A percentile compares a stretch with the other conserved stretches of the same genome.
These are phyloP conservation scores for Polytolypa hystricis DNA, from an alignment of 2,329 filamentous ascomycete species.

Conservation along the genomic window DNA sequence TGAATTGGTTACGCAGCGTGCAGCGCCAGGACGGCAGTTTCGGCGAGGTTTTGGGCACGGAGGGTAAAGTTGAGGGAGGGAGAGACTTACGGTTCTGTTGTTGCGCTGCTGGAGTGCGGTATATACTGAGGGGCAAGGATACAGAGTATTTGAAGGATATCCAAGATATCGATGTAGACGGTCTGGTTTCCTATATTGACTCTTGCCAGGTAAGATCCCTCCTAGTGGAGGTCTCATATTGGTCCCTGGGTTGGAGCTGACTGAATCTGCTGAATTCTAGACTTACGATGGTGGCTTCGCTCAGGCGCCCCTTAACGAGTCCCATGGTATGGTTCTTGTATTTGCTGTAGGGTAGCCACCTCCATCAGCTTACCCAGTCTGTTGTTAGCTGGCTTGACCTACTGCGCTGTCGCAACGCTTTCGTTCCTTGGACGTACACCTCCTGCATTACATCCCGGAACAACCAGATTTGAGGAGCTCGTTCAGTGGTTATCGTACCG, in stretches of 20 bases:
- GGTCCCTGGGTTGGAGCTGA: background rate
- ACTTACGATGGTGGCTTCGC: conserved; percentile 78
- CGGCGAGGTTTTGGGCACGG: conserved; percentile 62
- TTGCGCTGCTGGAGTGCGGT: conserved; percentile 68
- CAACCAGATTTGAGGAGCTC: conserved; percentile 24
- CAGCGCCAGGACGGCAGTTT: conserved; percentile 85
- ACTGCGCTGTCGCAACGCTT: conserved; percentile 72
- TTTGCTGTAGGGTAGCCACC: conserved; percentile 1
- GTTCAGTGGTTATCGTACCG: conserved; percentile 51
- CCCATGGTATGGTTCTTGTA: conserved; percentile 52
- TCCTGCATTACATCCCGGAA: conserved; percentile 21
- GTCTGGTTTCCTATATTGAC: conserved; percentile 59
- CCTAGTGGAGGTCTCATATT: background rate
- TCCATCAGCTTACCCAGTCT: conserved; percentile 2
- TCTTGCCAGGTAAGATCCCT: conserved; percentile 43
- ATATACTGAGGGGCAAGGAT: conserved; percentile 61
- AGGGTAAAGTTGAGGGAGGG: conserved; percentile 57
- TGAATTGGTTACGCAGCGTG: conserved; percentile 63
- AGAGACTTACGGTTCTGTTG: conserved; percentile 83
- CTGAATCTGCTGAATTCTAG: conserved; percentile 33
- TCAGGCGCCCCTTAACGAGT: conserved; percentile 67
- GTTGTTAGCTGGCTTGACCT: conserved; percentile 70
- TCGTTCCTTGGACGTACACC: conserved; percentile 58
- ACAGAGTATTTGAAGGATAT: conserved; percentile 44
- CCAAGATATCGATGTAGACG: conserved; percentile 63